Evolutionary conservation across 2,329 filamentous ascomycete genomes (phyloP).

Genomic region (Orbilia brochopaga): DNA sequence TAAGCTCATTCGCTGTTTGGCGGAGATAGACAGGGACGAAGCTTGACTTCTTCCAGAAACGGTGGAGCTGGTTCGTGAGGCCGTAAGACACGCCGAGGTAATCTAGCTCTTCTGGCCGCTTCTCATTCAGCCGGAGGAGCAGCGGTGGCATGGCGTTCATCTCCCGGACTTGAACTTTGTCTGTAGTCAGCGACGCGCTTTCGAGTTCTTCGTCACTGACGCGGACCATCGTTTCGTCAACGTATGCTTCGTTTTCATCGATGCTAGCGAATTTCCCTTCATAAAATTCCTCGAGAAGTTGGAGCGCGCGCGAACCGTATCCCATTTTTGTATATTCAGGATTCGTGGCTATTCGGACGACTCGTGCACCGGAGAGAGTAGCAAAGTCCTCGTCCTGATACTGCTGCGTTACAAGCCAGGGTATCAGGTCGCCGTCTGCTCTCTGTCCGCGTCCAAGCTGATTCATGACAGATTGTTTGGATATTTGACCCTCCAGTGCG

Average conservation of each 20-base stretch:
- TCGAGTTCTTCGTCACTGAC: conserved; percentile 83
- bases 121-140: conserved; percentile 85
- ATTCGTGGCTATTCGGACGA: conserved; percentile 95
- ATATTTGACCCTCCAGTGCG: conserved; percentile 92
- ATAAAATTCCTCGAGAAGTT: conserved; percentile 89
- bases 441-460: conserved; percentile 86
- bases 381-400: conserved; percentile 98
- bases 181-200: conserved; percentile 75
- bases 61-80: conserved; percentile 82
- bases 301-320: conserved; percentile 85
- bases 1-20: conserved; percentile 94
- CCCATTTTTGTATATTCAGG: conserved; percentile 78
- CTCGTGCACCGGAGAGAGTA: conserved; percentile 83
- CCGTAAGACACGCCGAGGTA: conserved; percentile 97
- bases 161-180: conserved; percentile 88
- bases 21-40: conserved; percentile 92
- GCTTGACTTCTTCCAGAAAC: conserved; percentile 89
- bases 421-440: conserved; percentile 90
- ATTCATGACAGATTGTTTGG: conserved; percentile 87
- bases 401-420: conserved; percentile 92
- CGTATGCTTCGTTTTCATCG: conserved; percentile 70
- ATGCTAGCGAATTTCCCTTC: conserved; percentile 88
- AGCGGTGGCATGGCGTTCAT: conserved; percentile 90
- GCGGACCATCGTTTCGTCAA: conserved; percentile 72
- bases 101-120: conserved; percentile 78